These are phyloP conservation scores for Pluteus cervinus DNA, from an alignment of 768 basidiomycete genomes.

Conservation along the genomic window DNA sequence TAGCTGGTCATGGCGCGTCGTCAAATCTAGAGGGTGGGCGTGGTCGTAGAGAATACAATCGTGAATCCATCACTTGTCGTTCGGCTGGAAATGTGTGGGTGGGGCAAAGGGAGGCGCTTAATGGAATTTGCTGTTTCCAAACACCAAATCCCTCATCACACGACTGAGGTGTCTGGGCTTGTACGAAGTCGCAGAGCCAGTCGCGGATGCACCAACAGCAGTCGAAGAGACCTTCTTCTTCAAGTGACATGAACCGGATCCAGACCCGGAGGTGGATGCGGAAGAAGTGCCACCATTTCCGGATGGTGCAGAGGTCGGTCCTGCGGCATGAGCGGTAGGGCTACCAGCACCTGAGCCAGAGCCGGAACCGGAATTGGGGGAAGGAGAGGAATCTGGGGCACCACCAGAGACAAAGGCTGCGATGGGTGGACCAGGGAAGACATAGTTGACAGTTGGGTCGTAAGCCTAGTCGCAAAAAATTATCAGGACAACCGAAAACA, in stretches of 20 bases:
- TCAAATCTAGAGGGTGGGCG: no score
- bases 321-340: not conserved
- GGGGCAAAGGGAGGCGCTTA: no score
- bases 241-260: not conserved
- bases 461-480: conserved; percentile 19
- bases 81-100: no score
- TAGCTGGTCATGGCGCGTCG: no score
- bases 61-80: no score
- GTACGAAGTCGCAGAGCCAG: not conserved
- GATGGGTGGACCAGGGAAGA: conserved; percentile 48
- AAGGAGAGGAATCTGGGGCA: conserved; percentile 6
- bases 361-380: not conserved
- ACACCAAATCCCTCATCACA: conserved; percentile 24
- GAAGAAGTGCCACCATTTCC: conserved; percentile 4
- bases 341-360: not conserved
- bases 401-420: conserved; percentile 30
- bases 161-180: conserved; percentile 25
- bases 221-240: no score
- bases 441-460: conserved; percentile 23
- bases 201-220: no score
- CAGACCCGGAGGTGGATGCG: not conserved
- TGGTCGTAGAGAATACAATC: no score
- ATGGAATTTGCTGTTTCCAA: no score
- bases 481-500: conserved; percentile 3
- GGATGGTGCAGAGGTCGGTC: not conserved